Evolutionary conservation across 495 filamentous ascomycete genomes (phyloP).

Genomic region (Parmelia sp.): DNA sequence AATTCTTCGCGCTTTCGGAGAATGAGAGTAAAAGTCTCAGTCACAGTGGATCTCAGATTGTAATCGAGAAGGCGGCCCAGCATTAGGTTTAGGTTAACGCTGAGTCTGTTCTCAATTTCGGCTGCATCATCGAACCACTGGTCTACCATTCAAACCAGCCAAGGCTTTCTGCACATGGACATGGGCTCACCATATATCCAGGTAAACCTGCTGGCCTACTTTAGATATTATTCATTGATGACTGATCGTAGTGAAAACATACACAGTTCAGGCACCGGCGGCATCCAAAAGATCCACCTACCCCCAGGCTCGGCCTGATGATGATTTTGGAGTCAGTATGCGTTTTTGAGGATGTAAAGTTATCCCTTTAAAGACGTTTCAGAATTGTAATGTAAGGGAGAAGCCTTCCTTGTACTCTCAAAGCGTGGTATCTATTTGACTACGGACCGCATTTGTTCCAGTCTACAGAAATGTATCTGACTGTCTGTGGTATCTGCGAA

Average conservation of each 20-base stretch:
- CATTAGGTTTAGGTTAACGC: too few species aligned
- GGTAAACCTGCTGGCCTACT: background rate
- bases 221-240: background rate
- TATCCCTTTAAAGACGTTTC: background rate
- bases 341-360: background rate
- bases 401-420: background rate
- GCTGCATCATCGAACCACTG: background rate
- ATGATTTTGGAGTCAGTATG: background rate
- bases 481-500: background rate
- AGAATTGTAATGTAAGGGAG: too few species aligned
- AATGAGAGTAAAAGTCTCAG: background rate
- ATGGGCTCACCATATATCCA: background rate
- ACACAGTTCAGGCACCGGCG: background rate
- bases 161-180: background rate
- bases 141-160: background rate
- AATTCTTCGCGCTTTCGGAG: conserved; percentile 10
- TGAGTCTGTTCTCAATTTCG: too few species aligned
- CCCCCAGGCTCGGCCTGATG: background rate
- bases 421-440: too few species aligned
- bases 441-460: background rate
- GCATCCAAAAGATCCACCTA: background rate
- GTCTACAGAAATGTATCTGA: background rate
- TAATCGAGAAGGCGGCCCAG: background rate
- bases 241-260: background rate
- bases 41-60: background rate